Conservation (phyloP, 345 rosid genomes). For the Noccaea caerulescens region DNA sequence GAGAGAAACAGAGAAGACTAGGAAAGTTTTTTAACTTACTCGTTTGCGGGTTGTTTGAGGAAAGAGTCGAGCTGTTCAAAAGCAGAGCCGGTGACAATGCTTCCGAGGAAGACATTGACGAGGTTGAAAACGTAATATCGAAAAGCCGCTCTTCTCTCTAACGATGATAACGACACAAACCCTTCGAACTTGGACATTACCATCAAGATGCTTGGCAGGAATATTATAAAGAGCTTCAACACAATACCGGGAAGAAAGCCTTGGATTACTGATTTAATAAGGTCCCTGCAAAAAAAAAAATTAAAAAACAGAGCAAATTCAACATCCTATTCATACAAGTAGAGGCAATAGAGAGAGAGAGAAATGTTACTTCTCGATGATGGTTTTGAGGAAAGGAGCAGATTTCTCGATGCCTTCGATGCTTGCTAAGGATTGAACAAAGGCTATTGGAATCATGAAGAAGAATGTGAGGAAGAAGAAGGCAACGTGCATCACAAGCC, state of each 20-base stretch:
- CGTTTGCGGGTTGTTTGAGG: slow-evolving; percentile 63
- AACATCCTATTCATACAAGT: slow-evolving; percentile 13
- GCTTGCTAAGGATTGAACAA: slow-evolving; percentile 91
- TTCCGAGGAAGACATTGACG: slow-evolving; percentile 82
- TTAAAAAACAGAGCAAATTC: background rate
- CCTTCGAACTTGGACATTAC: slow-evolving; percentile 97
- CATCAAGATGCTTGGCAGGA: slow-evolving; percentile 89
- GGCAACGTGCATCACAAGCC: slow-evolving; percentile 75
- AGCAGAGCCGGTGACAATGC: slow-evolving; percentile 74
- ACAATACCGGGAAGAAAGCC: slow-evolving; percentile 93
- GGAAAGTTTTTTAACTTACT: slow-evolving; percentile 50
- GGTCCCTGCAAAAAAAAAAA: slow-evolving; percentile 48
- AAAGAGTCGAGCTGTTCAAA: slow-evolving; percentile 78
- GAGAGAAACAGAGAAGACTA: background rate
- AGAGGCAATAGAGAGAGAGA: slow-evolving; percentile 25
- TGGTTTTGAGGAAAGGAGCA: slow-evolving; percentile 62
- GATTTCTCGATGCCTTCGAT: slow-evolving; percentile 78
- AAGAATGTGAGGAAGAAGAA: slow-evolving; percentile 95
- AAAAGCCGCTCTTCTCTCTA: slow-evolving; percentile 88
- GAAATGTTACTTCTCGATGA: slow-evolving; percentile 53
- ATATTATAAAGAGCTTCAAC: slow-evolving; percentile 89
- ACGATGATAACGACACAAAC: slow-evolving; percentile 71
- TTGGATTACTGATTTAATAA: slow-evolving; percentile 74
- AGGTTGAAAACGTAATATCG: slow-evolving; percentile 81
- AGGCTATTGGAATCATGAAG: slow-evolving; percentile 91